These are phyloP conservation scores for Barbatosphaeria neglecta DNA, from an alignment of 495 filamentous ascomycete species.

Conservation along the genomic window DNA sequence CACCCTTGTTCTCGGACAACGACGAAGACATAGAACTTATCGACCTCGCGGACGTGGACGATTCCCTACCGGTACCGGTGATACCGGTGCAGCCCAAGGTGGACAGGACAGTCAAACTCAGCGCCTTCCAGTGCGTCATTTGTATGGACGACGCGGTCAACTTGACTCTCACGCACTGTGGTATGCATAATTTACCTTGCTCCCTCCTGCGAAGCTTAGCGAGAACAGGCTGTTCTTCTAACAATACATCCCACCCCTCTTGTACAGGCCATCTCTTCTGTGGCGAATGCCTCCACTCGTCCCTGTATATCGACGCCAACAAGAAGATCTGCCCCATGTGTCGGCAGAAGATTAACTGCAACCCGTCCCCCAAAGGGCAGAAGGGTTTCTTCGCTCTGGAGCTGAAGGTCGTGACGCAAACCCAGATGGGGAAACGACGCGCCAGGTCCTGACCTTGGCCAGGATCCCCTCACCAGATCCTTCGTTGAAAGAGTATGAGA, in stretches of 20 bases:
- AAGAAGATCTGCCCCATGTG: constrained; percentile 42
- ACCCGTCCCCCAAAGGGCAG: constrained; percentile 20
- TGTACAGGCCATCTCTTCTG: constrained; percentile 73
- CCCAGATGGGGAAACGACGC: constrained; percentile 30
- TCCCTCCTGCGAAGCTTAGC: no score
- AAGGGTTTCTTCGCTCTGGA: constrained; percentile 46
- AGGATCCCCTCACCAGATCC: no score
- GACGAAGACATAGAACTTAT: constrained; percentile 17
- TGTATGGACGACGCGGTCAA: constrained; percentile 71
- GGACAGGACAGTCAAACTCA: constrained; percentile 42
- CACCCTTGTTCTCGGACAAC: constrained; percentile 8
- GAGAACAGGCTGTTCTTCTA: no score
- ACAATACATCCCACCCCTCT: no score
- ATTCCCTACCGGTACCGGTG: constrained; percentile 39
- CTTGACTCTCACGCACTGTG: constrained; percentile 70
- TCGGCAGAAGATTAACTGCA: constrained; percentile 39
- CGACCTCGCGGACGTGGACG: constrained; percentile 52
- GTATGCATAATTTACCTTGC: no score
- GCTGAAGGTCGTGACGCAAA: constrained; percentile 46
- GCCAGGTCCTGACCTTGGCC: constrained; percentile 3
- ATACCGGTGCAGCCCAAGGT: constrained; percentile 34
- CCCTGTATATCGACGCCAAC: constrained; percentile 47
- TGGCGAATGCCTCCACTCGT: constrained; percentile 64
- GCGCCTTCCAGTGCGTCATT: constrained; percentile 62
- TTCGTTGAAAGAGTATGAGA: not conserved